Evolutionary conservation across 164 flowering plant species (phyloP), one percentile per base, ranked within the genome.

Genomic region (Annona cherimola): DNA sequence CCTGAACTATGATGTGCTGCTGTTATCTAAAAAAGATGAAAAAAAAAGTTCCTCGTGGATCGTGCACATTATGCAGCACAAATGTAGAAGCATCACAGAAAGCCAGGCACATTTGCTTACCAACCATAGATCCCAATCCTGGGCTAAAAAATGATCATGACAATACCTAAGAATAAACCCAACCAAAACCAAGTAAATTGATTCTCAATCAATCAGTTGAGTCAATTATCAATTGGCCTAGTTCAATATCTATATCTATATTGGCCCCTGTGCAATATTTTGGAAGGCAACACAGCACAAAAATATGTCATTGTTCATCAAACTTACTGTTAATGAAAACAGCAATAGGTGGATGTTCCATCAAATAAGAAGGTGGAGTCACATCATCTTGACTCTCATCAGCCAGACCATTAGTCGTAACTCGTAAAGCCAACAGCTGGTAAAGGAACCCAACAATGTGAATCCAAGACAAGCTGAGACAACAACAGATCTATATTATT

Each of bases 271-370:
- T 8, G 8, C 8, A n/a, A 61, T 4, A 61, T 2, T 61, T 19
- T 2, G 14, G 1, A 61, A 61, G 26, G 64, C 64, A 35, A 2
- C 39, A 6, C 64, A 35, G 11, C 19, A 35, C 40, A 2, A 61
- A 14, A 14, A 63, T 16, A 40, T n/a, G n/a, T 59, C 43, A 2
- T 12, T 16, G 45, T 5, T 59, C 41, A 45, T 11, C 39, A 63
- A 61, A 75, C 83, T 73, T 68, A 90, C 98, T 98, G 83, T 96
- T 96, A 54, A 92, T 76, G 84, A 96, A 96, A 65, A 96, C 96
- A 20, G 98, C 98, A 73, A 96, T 89, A 72, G 99, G 99, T 63
- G 97, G 96, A 82, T 96, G 99, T 76, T 96, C 98, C 97, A 96
- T 93, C 65, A 96, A 78, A 79, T 79, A 84, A 69, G 98, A 83